Percentiles rank a stretch among this genome's conserved stretches.
phyloP scores from a whole-genome alignment of 208 protist species.

The Histomonas meleagridis region DNA sequence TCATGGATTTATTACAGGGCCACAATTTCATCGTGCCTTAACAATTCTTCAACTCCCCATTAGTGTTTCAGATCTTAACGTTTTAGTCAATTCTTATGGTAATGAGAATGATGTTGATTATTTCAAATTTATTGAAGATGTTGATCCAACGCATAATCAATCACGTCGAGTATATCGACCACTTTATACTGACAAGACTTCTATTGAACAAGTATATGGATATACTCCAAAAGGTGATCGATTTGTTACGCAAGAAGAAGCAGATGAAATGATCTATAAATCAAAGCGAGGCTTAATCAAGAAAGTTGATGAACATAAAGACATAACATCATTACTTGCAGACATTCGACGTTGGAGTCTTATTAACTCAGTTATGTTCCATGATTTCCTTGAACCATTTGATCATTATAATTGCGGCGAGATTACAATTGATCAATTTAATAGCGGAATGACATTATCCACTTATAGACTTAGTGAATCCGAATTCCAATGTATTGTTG shows the following conservation, averaged over 20 bases:
- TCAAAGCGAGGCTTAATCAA: neutral
- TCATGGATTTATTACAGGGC: neutral
- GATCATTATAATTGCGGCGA: neutral
- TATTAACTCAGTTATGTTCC: neutral
- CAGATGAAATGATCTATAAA: neutral
- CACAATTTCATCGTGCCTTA: slow-evolving; percentile 28
- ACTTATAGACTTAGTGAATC: neutral
- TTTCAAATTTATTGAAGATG: slow-evolving; percentile 30
- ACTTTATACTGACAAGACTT: neutral
- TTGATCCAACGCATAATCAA: neutral
- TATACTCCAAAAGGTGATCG: neutral
- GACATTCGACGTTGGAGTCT: neutral
- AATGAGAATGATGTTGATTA: neutral
- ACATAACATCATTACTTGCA: neutral
- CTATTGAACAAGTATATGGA: neutral
- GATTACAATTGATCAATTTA: neutral
- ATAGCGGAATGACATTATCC: neutral
- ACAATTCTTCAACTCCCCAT: neutral
- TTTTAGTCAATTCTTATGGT: neutral
- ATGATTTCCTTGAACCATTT: neutral
- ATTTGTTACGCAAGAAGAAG: neutral
- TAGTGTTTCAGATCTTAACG: neutral
- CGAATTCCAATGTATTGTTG: neutral
- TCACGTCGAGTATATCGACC: neutral
- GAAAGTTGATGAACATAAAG: neutral